These are phyloP conservation scores for Mycena kentingensis DNA, from an alignment of 768 basidiomycete species.

Conservation along the genomic window DNA sequence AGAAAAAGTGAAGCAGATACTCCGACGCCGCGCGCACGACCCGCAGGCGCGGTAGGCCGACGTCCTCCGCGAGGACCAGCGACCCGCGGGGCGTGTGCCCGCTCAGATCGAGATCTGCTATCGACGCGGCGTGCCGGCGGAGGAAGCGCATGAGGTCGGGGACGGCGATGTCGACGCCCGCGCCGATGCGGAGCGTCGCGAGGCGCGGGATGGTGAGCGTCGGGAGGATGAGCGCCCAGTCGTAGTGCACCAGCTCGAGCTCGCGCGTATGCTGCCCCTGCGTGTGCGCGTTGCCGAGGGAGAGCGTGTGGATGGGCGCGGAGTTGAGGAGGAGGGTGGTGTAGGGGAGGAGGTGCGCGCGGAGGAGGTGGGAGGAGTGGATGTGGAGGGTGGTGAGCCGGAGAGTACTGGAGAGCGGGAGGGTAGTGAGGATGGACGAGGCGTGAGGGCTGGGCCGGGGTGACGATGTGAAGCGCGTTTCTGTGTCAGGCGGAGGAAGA, in stretches of 20 bases:
- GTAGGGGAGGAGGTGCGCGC: constrained; percentile 5
- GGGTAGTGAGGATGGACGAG: not conserved
- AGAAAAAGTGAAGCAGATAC: constrained; percentile 14
- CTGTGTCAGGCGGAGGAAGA: not conserved
- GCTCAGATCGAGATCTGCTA: constrained; percentile 4
- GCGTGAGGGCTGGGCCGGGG: not conserved
- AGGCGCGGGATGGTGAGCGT: constrained; percentile 1
- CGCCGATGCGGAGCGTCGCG: not conserved
- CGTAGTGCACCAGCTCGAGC: constrained; percentile 12
- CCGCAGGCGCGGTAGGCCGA: not conserved
- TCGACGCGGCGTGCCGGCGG: constrained; percentile 1
- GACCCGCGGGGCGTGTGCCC: constrained; percentile 6
- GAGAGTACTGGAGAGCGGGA: not conserved
- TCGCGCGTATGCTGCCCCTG: not conserved
- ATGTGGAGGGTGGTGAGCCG: constrained; percentile 1
- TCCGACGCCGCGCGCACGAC: constrained; percentile 7
- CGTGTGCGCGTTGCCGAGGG: not conserved
- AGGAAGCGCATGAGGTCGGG: constrained; percentile 12
- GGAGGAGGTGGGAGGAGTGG: constrained; percentile 13
- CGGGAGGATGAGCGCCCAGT: constrained; percentile 14
- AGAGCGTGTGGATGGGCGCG: constrained; percentile 12
- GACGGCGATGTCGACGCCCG: constrained; percentile 5
- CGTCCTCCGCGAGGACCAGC: not conserved
- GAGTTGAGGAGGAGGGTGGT: constrained; percentile 11
- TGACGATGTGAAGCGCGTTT: not conserved